phyloP scores from a whole-genome alignment of 2,329 filamentous ascomycete species.

The Clonostachys rhizophaga region DNA sequence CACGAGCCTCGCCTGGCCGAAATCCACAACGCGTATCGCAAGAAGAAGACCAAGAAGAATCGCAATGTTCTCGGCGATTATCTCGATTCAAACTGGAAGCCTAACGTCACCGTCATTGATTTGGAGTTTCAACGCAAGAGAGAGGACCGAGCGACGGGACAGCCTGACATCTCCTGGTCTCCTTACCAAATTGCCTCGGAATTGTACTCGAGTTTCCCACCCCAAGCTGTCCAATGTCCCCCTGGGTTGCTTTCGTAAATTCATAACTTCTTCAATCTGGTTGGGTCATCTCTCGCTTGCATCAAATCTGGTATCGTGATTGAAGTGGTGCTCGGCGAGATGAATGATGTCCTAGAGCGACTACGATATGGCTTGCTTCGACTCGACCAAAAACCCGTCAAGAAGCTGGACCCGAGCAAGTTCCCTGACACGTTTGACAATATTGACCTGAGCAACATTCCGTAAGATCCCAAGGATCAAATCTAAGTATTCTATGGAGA shows the following conservation, averaged over 20 bases:
- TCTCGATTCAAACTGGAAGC: background rate
- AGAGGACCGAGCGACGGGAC: background rate
- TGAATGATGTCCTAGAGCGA: background rate
- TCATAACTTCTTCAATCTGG: background rate
- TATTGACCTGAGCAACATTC: background rate
- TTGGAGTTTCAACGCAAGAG: background rate
- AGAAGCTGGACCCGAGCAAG: background rate
- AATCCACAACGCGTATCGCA: background rate
- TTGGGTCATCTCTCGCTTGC: background rate
- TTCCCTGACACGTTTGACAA: background rate
- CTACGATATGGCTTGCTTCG: background rate
- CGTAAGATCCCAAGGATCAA: background rate
- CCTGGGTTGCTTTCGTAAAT: background rate
- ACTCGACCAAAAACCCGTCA: background rate
- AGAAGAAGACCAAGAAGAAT: background rate
- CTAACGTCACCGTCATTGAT: background rate
- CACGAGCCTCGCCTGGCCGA: background rate
- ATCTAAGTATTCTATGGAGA: no score
- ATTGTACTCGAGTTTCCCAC: background rate
- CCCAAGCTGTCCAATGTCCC: background rate
- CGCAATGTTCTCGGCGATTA: background rate
- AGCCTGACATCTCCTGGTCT: background rate
- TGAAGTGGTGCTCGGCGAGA: background rate
- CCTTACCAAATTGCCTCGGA: no score
- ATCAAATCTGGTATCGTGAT: background rate